Base-by-base conservation (phyloP, 176 grass and related monocot genomes). In the Cenchrus purpureus region DNA sequence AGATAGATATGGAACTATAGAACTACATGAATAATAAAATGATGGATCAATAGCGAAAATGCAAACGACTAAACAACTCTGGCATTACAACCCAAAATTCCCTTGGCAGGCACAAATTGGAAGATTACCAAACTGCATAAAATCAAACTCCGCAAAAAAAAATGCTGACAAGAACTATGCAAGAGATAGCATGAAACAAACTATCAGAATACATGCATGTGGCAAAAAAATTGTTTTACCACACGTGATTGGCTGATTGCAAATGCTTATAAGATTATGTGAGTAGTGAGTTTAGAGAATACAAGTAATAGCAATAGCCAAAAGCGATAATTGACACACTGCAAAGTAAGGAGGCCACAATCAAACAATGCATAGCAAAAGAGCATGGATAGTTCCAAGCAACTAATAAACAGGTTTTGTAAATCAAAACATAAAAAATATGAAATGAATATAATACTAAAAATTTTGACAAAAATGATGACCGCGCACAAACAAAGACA, bases 1-100 rank as follows among this genome's bases (percentile, higher is more conserved):
- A 20, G 28, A 45, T 48, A 82, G 74, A 79, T 55, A 86, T 42
- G 15, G 7, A 58, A 74, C 57, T 50, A 72, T 79, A 67, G 63
- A 25, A 86, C 48, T 65, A 61, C 17, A 81, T 0, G 19, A 71
- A 7, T 44, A 81, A 70, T 81, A 71, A 81, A 44, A 65, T 34
- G 22, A 68, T 66, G 29, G 43, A 55, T 13, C 12, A 28, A 19
- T 73, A 81, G 29, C 70, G 48, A 82, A 59, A 22, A 83, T 46
- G 49, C n/a, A 40, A 54, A 48, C 28, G 25, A 72, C 72, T 17
- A 16, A 79, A 58, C 58, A 54, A 37, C 42, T 28, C 34, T 82
- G 2, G 46, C 5, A 46, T 49, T 14, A 50, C 65, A 4, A 64
- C 34, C 13, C 13, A 2, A 54, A 69, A 56, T 34, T 77, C 45